A percentile compares a stretch with the other conserved stretches of the same genome.
Evolutionary conservation across 805 yeast species (phyloP).

Genomic region (Spathaspora gorwiae): DNA sequence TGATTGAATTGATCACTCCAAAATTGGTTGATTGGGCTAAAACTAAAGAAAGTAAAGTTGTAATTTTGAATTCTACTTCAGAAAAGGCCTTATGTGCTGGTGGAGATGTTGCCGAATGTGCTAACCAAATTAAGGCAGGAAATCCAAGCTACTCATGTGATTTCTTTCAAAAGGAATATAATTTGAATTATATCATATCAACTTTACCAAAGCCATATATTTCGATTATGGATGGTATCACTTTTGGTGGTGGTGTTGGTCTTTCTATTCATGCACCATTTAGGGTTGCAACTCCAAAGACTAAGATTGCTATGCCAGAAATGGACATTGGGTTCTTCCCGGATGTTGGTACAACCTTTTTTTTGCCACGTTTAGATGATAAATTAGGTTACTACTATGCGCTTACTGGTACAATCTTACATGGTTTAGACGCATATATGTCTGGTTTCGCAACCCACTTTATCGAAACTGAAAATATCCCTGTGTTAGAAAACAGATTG

Average conservation of each 20-base stretch:
- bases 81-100: constrained; percentile 88
- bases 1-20: constrained; percentile 70
- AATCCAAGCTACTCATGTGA: constrained; percentile 47
- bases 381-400: constrained; percentile 83
- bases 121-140: constrained; percentile 49
- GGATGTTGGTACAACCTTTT: constrained; percentile 92
- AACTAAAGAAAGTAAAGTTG: constrained; percentile 56
- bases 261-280: constrained; percentile 86
- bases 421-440: constrained; percentile 76
- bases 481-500: constrained; percentile 60
- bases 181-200: constrained; percentile 71
- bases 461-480: constrained; percentile 62
- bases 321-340: constrained; percentile 95
- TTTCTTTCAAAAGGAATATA: constrained; percentile 78
- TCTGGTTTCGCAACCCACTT: constrained; percentile 91
- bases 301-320: constrained; percentile 96
- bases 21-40: constrained; percentile 74
- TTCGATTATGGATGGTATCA: constrained; percentile 84
- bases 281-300: constrained; percentile 87
- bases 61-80: constrained; percentile 63
- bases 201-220: constrained; percentile 85
- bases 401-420: constrained; percentile 74
- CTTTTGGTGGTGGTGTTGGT: constrained; percentile 99
- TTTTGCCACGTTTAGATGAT: constrained; percentile 77
- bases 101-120: constrained; percentile 87